A percentile compares a stretch with the other conserved stretches of the same genome.
Evolutionary conservation across 768 basidiomycete species (phyloP).

Genomic region (Asterophora lycoperdoides): DNA sequence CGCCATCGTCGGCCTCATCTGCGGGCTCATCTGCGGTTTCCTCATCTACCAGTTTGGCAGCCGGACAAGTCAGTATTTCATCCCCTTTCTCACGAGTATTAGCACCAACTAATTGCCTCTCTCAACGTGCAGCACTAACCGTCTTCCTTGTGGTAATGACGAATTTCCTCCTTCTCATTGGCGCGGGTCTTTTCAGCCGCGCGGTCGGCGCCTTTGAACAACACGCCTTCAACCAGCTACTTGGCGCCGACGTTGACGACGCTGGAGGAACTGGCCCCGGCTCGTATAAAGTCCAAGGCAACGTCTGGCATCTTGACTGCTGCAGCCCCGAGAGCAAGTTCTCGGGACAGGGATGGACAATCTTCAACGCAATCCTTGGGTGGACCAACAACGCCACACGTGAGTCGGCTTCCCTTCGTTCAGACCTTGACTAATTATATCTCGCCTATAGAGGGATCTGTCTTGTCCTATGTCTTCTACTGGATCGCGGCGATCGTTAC

Average conservation of each 20-base stretch:
- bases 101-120: no score
- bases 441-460: conserved; percentile 65
- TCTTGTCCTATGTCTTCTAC: conserved; percentile 89
- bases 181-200: conserved; percentile 87
- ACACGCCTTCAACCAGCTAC: conserved; percentile 59
- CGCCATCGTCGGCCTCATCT: conserved; percentile 78
- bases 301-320: conserved; percentile 86
- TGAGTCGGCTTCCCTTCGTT: conserved; percentile 30
- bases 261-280: conserved; percentile 74
- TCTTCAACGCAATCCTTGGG: conserved; percentile 81
- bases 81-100: no score
- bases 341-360: conserved; percentile 60
- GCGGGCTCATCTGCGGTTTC: conserved; percentile 70
- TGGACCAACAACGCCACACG: conserved; percentile 88
- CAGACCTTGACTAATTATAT: no score
- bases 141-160: conserved; percentile 92
- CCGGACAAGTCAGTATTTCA: conserved; percentile 51
- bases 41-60: conserved; percentile 79
- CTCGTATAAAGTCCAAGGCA: conserved; percentile 73
- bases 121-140: conserved; percentile 51
- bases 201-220: conserved; percentile 68
- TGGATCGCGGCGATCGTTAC: conserved; percentile 78
- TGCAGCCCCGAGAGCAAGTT: conserved; percentile 60
- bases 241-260: conserved; percentile 74
- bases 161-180: conserved; percentile 87